Conservation (phyloP, 371 early-diverging fungal genomes). For the Batkoa obscura region DNA sequence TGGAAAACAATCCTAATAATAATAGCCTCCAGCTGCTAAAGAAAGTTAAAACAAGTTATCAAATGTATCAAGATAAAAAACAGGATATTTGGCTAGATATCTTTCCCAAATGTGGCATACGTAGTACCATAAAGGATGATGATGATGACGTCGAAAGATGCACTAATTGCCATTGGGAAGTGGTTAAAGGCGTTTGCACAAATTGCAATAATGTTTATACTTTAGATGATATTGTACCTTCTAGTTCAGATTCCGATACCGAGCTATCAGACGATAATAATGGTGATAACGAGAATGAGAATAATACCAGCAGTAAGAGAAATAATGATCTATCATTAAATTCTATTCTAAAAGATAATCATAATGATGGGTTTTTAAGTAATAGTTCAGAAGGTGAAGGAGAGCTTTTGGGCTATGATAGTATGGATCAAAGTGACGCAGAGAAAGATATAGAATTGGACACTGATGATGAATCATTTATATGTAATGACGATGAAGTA, state of each 20-base stretch:
- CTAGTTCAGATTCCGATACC: neutral
- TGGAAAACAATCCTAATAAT: neutral
- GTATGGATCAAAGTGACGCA: neutral
- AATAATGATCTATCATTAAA: no score
- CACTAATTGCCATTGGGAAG: neutral
- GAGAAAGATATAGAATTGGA: neutral
- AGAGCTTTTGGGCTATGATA: neutral
- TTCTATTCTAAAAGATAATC: neutral
- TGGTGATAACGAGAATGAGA: no score
- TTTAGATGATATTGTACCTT: neutral
- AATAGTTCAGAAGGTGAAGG: neutral
- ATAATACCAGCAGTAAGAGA: no score
- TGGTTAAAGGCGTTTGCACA: neutral
- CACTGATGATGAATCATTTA: neutral
- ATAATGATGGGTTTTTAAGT: neutral
- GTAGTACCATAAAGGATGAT: neutral
- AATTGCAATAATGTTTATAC: neutral
- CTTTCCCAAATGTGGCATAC: neutral
- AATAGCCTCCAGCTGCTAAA: neutral
- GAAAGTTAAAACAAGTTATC: neutral
- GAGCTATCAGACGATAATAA: no score
- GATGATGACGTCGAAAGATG: slow-evolving; percentile 1
- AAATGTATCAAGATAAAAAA: neutral
- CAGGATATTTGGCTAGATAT: neutral
- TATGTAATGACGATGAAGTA: neutral